phyloP scores from a whole-genome alignment of 768 basidiomycete genomes.

The Udeniomyces megalosporus region DNA sequence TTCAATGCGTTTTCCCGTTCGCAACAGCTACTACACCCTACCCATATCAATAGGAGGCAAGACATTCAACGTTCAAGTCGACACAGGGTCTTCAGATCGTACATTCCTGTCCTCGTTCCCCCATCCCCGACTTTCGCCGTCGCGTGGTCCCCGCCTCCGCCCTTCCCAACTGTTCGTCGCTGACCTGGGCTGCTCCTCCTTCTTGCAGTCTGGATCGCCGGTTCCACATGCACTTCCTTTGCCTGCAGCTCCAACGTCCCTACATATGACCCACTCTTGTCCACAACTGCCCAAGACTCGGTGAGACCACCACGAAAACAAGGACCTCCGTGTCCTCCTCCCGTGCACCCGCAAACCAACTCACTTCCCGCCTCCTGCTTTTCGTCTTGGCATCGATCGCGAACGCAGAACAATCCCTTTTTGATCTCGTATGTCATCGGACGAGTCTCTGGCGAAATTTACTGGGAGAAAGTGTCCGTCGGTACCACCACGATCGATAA shows the following conservation, averaged over 20 bases:
- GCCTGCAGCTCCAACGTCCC: background rate
- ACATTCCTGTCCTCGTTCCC: background rate
- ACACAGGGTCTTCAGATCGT: conserved; percentile 14
- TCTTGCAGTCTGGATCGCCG: no score
- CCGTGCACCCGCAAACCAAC: no score
- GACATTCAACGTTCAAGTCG: background rate
- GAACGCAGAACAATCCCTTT: background rate
- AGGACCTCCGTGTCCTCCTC: no score
- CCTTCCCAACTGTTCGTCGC: background rate
- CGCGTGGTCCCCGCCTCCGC: background rate
- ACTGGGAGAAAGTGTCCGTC: conserved; percentile 7
- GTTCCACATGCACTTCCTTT: no score
- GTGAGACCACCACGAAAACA: no score
- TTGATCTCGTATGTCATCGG: conserved; percentile 9
- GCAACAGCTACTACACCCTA: conserved; percentile 9
- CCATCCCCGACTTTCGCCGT: background rate
- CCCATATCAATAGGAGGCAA: conserved; percentile 7
- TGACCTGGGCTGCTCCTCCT: no score
- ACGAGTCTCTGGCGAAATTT: conserved; percentile 4
- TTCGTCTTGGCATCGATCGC: background rate
- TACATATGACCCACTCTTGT: background rate
- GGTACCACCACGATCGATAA: background rate
- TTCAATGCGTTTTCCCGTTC: background rate
- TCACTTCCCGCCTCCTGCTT: background rate
- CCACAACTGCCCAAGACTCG: conserved; percentile 1